Evolutionary conservation across 2,329 filamentous ascomycete species (phyloP).

Genomic region (Penicillium janthinellum): DNA sequence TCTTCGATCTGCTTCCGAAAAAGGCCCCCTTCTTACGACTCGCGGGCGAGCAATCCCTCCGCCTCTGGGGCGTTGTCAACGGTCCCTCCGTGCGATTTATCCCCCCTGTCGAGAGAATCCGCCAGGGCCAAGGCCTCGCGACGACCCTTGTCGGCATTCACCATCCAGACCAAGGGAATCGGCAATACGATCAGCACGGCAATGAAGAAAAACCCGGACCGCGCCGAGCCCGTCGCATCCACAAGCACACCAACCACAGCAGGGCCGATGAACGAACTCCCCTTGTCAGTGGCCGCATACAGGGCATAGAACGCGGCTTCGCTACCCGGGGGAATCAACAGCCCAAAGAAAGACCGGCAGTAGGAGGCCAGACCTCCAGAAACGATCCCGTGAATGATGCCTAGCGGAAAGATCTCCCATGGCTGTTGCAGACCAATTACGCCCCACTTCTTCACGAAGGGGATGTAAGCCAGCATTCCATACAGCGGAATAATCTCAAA

Average conservation of each 20-base stretch:
- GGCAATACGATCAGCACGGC: constrained; percentile 77
- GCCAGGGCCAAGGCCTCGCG: constrained; percentile 37
- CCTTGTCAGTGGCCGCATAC: constrained; percentile 94
- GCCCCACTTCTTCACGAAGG: constrained; percentile 70
- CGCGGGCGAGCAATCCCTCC: constrained; percentile 30
- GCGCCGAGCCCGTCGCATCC: constrained; percentile 72
- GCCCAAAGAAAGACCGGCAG: constrained; percentile 82
- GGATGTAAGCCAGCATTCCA: constrained; percentile 79
- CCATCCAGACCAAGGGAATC: constrained; percentile 75
- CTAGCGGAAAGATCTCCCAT: constrained; percentile 92
- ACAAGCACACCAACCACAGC: constrained; percentile 87
- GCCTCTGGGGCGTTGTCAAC: constrained; percentile 29
- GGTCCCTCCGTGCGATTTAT: constrained; percentile 19
- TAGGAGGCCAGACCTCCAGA: constrained; percentile 83
- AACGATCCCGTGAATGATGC: constrained; percentile 82
- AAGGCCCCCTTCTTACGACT: background rate
- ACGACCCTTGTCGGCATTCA: constrained; percentile 50
- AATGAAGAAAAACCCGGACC: constrained; percentile 86
- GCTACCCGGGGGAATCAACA: constrained; percentile 84
- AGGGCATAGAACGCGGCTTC: constrained; percentile 92
- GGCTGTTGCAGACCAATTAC: constrained; percentile 79
- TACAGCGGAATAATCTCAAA: constrained; percentile 93
- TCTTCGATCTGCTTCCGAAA: background rate
- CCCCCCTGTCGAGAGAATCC: constrained; percentile 23
- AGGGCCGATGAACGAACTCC: constrained; percentile 84